Conservation (phyloP, 495 filamentous ascomycete genomes). For the Penicillium bialowiezense region DNA sequence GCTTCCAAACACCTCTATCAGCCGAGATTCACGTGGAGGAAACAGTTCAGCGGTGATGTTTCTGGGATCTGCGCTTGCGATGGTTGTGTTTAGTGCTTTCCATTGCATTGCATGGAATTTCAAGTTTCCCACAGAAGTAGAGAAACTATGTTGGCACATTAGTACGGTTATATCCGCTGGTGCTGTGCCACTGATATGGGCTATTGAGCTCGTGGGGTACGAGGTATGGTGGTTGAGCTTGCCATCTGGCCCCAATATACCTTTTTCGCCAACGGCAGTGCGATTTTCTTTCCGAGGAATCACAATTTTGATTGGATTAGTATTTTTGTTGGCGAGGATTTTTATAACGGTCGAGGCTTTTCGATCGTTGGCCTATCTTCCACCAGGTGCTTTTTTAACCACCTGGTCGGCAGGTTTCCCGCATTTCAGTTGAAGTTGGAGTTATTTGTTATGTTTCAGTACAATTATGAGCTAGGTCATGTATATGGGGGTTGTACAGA, state of each 20-base stretch:
- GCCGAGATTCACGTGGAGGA: neutral
- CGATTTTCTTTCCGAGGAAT: too few relatives aligned
- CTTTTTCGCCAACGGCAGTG: neutral
- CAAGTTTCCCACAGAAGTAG: neutral
- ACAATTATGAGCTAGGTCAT: too few relatives aligned
- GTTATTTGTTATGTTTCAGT: too few relatives aligned
- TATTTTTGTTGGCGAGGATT: neutral
- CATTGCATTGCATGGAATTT: conserved; percentile 4
- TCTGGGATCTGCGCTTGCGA: neutral
- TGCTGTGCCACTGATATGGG: neutral
- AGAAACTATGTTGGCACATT: neutral
- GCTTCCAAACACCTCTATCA: neutral
- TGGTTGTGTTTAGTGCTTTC: neutral
- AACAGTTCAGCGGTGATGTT: neutral
- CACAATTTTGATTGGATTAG: neutral
- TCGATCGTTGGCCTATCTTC: conserved; percentile 1
- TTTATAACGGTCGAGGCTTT: neutral
- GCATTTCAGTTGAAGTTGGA: neutral
- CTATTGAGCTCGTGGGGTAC: neutral
- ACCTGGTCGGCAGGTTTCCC: neutral
- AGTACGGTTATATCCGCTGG: neutral
- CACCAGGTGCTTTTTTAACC: neutral
- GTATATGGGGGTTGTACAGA: too few relatives aligned
- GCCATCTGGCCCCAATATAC: too few relatives aligned
- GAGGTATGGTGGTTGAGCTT: neutral